Percentiles rank a stretch among this genome's conserved stretches.
Evolutionary conservation across 1,139 yeast species (phyloP).

Genomic region (Pichia sp.): DNA sequence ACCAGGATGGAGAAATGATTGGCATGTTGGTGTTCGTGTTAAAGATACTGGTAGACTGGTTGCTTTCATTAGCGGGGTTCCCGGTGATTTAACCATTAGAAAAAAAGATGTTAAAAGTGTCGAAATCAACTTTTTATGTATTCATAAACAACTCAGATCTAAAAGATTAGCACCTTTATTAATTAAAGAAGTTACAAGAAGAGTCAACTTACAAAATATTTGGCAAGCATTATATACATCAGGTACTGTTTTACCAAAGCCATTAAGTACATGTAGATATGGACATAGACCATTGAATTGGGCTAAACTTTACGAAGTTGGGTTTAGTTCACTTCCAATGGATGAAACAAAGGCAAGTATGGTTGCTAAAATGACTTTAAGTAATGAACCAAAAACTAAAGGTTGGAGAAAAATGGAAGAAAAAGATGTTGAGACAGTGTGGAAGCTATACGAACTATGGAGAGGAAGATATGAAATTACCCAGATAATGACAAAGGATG

Average conservation of each 20-base stretch:
- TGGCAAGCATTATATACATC: conserved; percentile 98
- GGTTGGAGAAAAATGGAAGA: conserved; percentile 62
- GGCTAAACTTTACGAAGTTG: conserved; percentile 84
- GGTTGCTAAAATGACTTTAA: conserved; percentile 73
- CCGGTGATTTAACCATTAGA: conserved; percentile 63
- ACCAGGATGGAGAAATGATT: conserved; percentile 85
- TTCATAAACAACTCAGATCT: conserved; percentile 89
- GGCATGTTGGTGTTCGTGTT: conserved; percentile 94
- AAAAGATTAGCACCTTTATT: conserved; percentile 91
- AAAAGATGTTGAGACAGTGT: conserved; percentile 62
- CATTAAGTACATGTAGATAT: conserved; percentile 85
- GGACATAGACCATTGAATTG: conserved; percentile 93
- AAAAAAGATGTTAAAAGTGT: conserved; percentile 56
- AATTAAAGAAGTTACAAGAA: conserved; percentile 88
- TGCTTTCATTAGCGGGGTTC: conserved; percentile 90
- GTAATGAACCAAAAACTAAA: conserved; percentile 46
- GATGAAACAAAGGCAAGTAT: conserved; percentile 71
- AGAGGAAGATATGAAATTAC: conserved; percentile 66
- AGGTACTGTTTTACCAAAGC: conserved; percentile 86
- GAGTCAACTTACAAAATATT: conserved; percentile 74
- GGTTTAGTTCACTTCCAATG: conserved; percentile 77
- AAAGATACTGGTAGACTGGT: conserved; percentile 68
- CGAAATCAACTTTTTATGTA: conserved; percentile 89
- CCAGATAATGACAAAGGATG: conserved; percentile 65
- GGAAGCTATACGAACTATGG: conserved; percentile 51